Evolutionary conservation across 495 filamentous ascomycete genomes (phyloP), one percentile per base, ranked within the genome.

Genomic region (Penicillium waksmanii): DNA sequence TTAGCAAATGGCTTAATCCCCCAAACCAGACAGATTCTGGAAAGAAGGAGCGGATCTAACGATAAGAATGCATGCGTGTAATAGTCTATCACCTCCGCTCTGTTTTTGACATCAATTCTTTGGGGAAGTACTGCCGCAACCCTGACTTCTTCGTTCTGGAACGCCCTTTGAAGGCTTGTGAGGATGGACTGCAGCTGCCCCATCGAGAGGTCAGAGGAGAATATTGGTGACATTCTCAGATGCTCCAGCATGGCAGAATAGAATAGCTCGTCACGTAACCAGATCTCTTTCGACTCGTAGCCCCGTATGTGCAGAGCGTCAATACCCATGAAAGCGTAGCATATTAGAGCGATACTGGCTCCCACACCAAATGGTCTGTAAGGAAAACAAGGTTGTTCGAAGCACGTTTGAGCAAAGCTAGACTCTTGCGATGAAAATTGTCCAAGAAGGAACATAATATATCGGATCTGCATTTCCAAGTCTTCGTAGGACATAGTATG

Each of bases 291-390:
- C 34, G 34, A 35, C 3, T 35, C 34, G 12, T 35, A 35, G 34
- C 34, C 34, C 34, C 34, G 34, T 9, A 35, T 35, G 1, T 2
- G 1, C 8, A 12, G 7, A 35, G 34, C 34, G 4, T 12, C 12
- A 35, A 35, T 35, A 5, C 47, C 47, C 21, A 27, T 21, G 21
- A 50, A 50, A 11, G 47, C 47, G 21, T 13, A 27, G 21, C 21
- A 50, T 19, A 50, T 25, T 27, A 50, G 27, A 13, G 47, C 47
- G 5, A 49, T 23, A 25, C 46, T 49, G 15, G 48, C 48, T 18
- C 48, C 33, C 2, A 33, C 48, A 2, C 49, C 49, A 51, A 51
- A 51, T 10, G 49, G 49, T 18, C 49, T 21, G n/a, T 51, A 51
- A 3, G 49, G 49, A 15, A 13, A 15, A 12, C 33, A 9, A n/a